Evolutionary conservation across 2,329 filamentous ascomycete species (phyloP).

Genomic region (Hypomyces rosellus): DNA sequence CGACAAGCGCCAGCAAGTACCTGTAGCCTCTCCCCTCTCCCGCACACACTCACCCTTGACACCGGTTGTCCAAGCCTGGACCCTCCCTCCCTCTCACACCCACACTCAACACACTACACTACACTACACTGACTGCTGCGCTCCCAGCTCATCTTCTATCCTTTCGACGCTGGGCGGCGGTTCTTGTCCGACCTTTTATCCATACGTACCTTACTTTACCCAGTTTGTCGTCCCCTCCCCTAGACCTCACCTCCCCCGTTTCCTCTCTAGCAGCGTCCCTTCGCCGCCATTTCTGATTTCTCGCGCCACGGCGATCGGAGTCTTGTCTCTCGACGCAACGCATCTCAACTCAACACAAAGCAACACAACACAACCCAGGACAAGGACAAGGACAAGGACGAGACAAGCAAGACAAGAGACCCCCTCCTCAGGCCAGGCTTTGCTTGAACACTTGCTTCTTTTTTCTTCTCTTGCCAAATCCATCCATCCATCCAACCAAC

Average conservation of each 20-base stretch:
- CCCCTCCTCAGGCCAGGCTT: not conserved
- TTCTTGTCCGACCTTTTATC: not conserved
- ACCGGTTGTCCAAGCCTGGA: no score
- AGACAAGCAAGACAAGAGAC: not conserved
- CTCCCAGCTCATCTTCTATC: not conserved
- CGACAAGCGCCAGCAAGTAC: no score
- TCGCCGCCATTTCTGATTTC: not conserved
- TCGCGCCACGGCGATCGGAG: not conserved
- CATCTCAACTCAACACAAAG: not conserved
- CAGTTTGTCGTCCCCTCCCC: not conserved
- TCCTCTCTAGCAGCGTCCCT: not conserved
- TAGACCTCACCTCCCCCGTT: not conserved
- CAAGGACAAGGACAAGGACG: not conserved
- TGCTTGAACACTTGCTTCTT: not conserved
- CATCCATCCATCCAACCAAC: not conserved
- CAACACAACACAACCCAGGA: not conserved
- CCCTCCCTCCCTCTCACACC: no score
- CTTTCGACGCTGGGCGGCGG: not conserved
- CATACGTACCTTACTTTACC: not conserved
- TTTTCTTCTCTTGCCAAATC: not conserved
- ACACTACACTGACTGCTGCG: no score
- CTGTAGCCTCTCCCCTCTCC: no score
- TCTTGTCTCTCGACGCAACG: not conserved
- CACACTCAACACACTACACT: no score
- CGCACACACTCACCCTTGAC: no score